phyloP scores from a whole-genome alignment of 441 rosid genomes.

The Flueggea neowawraea region DNA sequence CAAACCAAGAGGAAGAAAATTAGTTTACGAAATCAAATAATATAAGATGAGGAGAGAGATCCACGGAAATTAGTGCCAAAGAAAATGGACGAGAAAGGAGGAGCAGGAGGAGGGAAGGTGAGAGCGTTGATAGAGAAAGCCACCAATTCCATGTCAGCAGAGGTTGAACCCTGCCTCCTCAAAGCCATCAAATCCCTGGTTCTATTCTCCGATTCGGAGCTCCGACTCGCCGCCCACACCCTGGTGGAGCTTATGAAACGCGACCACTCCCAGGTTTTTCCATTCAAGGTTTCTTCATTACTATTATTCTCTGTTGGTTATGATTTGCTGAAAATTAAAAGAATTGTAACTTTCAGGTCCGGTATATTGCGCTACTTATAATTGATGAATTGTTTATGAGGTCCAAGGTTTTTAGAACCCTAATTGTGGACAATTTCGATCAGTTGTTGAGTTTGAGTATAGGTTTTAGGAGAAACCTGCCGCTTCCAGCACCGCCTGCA shows the following conservation, averaged over 20 bases:
- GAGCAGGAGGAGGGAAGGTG: constrained; percentile 42
- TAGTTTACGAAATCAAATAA: too few species aligned
- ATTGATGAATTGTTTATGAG: constrained; percentile 94
- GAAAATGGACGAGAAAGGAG: constrained; percentile 18
- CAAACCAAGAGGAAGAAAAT: too few species aligned
- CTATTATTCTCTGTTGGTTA: too few species aligned
- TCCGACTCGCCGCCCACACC: constrained; percentile 60
- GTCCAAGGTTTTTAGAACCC: constrained; percentile 77
- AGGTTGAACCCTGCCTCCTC: constrained; percentile 83
- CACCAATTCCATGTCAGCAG: constrained; percentile 58
- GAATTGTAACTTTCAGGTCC: constrained; percentile 47
- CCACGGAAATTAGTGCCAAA: too few species aligned
- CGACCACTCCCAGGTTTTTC: constrained; percentile 78
- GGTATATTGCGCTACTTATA: constrained; percentile 72
- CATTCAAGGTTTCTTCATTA: too few species aligned
- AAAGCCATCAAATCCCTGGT: constrained; percentile 72
- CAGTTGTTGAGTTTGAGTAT: constrained; percentile 64
- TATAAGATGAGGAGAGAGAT: too few species aligned
- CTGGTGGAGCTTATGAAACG: constrained; percentile 86
- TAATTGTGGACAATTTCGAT: constrained; percentile 68
- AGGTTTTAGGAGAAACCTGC: constrained; percentile 67
- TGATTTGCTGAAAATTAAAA: too few species aligned
- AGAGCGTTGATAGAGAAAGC: constrained; percentile 67
- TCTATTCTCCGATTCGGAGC: constrained; percentile 75
- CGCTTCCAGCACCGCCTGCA: constrained; percentile 76